These are phyloP conservation scores for Volvariella surrecta DNA, from an alignment of 1,284 basidiomycete species.

Conservation along the genomic window DNA sequence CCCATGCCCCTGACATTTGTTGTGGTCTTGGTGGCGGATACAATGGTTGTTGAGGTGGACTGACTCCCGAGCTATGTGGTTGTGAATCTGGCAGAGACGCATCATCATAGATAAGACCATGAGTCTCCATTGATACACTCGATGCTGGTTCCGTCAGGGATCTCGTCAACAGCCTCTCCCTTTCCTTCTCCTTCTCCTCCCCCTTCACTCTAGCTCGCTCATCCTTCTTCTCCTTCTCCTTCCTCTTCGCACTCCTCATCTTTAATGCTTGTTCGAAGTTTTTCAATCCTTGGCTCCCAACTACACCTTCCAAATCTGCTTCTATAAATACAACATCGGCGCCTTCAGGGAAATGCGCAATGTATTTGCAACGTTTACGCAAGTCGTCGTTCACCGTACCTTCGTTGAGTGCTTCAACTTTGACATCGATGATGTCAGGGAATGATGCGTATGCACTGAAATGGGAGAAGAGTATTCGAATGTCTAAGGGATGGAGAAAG, in stretches of 20 bases:
- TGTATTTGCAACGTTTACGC: constrained; percentile 91
- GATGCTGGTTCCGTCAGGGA: too few relatives aligned
- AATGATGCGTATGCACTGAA: constrained; percentile 80
- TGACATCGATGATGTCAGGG: constrained; percentile 74
- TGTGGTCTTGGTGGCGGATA: constrained; percentile 13
- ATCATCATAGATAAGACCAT: constrained; percentile 2
- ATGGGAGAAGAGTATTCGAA: constrained; percentile 84
- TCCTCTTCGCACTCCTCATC: constrained; percentile 64
- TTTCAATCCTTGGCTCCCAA: constrained; percentile 63
- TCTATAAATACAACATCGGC: constrained; percentile 95
- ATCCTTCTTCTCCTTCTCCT: constrained; percentile 75
- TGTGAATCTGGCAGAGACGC: constrained; percentile 11
- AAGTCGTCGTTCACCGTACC: constrained; percentile 86
- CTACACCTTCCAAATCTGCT: constrained; percentile 72
- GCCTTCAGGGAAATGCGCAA: constrained; percentile 86
- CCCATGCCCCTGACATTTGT: constrained; percentile 56
- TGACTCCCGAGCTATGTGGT: constrained; percentile 8
- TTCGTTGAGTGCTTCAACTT: constrained; percentile 72
- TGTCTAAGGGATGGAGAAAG: constrained; percentile 94
- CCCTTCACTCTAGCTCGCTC: constrained; percentile 71
- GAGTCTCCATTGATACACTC: not conserved
- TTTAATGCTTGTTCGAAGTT: constrained; percentile 77
- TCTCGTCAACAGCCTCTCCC: constrained; percentile 13
- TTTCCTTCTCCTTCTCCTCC: constrained; percentile 74
- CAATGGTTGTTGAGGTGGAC: constrained; percentile 16